Conservation (phyloP, 495 filamentous ascomycete species). For the Xylaria venustula region DNA sequence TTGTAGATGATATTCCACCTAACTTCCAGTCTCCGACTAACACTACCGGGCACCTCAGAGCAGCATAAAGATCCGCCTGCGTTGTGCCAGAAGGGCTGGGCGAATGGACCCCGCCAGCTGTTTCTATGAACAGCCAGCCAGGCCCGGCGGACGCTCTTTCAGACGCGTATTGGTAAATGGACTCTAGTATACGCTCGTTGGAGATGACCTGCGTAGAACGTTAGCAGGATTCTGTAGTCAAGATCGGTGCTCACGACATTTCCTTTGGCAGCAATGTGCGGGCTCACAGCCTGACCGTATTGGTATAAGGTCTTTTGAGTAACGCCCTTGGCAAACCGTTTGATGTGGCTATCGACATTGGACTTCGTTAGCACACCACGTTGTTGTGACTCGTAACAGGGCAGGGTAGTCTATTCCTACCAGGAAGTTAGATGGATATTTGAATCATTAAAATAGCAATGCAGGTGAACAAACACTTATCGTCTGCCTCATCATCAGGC, state of each 20-base stretch:
- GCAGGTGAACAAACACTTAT: constrained; percentile 44
- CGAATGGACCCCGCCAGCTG: constrained; percentile 74
- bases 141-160: constrained; percentile 37
- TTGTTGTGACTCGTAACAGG: background rate
- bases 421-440: background rate
- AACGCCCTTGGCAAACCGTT: constrained; percentile 50
- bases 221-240: constrained; percentile 10
- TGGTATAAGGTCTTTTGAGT: constrained; percentile 58
- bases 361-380: background rate
- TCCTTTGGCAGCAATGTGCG: constrained; percentile 62
- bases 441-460: background rate
- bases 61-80: constrained; percentile 71
- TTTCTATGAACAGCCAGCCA: constrained; percentile 63
- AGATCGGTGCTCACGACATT: constrained; percentile 19
- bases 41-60: constrained; percentile 67
- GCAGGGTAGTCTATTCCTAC: background rate
- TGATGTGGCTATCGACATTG: constrained; percentile 50
- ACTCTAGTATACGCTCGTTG: constrained; percentile 23
- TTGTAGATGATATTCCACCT: constrained; percentile 71
- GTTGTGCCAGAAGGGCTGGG: constrained; percentile 70
- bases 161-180: constrained; percentile 46
- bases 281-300: constrained; percentile 69
- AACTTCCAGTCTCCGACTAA: constrained; percentile 68
- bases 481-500: constrained; percentile 63
- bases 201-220: constrained; percentile 40